phyloP scores from a whole-genome alignment of 106 monocot genomes.

The Dendrobium nobile region DNA sequence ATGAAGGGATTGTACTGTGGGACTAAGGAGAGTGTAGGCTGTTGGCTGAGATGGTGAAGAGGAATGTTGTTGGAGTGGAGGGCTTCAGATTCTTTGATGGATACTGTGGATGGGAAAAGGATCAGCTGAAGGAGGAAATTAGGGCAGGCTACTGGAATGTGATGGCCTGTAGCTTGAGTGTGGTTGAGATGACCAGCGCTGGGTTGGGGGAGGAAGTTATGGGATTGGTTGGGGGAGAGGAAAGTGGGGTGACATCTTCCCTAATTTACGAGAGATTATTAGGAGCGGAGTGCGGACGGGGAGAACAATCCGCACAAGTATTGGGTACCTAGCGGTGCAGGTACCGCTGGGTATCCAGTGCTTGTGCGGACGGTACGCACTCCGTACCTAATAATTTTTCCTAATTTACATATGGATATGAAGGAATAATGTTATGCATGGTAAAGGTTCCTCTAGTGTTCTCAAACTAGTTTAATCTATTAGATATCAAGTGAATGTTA shows the following conservation, averaged over 20 bases:
- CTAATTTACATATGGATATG: neutral
- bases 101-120: slow-evolving; percentile 78
- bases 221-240: slow-evolving; percentile 56
- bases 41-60: slow-evolving; percentile 90
- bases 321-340: too few species aligned
- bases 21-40: slow-evolving; percentile 74
- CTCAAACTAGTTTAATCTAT: too few species aligned
- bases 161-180: slow-evolving; percentile 61
- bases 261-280: neutral
- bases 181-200: slow-evolving; percentile 22
- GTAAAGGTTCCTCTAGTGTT: too few species aligned
- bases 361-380: too few species aligned
- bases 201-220: slow-evolving; percentile 71
- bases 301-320: too few species aligned
- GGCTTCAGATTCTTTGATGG: slow-evolving; percentile 94
- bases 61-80: slow-evolving; percentile 38
- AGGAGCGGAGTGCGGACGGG: too few species aligned
- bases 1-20: slow-evolving; percentile 75
- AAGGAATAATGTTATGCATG: too few species aligned
- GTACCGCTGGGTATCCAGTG: too few species aligned
- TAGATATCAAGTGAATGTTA: too few species aligned
- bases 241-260: slow-evolving; percentile 45
- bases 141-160: slow-evolving; percentile 67
- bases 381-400: neutral
- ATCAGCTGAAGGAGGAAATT: slow-evolving; percentile 68